Evolutionary conservation across 805 yeast species (phyloP), one percentile per base, ranked within the genome.

Genomic region (Candida wancherniae): DNA sequence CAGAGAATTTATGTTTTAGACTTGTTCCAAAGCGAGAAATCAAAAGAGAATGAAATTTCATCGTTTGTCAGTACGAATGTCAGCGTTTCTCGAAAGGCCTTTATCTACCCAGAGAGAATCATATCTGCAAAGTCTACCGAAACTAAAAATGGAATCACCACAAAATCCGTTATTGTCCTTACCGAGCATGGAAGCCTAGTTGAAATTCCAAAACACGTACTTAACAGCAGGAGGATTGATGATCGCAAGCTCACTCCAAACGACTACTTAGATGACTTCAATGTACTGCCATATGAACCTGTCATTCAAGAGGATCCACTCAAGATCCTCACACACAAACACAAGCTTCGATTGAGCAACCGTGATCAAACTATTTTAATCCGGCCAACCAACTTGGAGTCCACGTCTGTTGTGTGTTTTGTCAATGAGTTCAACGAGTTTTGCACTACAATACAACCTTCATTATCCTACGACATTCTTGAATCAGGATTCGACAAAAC

Each of bases 381-480:
- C n/a, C 47, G 42, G 33, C 59, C 61, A 2, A 83, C 97, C 0
- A 69, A 73, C 22, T 62, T 87, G 30, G 97, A 90, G 57, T 84
- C 95, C 2, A 87, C 97, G 0, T 67, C 81, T 2, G 67, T 84
- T 12, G 72, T 84, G 1, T 78, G 92, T 39, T 65, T 71, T 21
- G 58, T 76, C 26, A 84, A 81, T 12, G 39, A 48, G 17, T 56
- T 67, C 26, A 94, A 85, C 50, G 53, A 82, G 5, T 88, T 84
- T 60, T 84, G 88, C 49, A 80, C 94, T 0, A 67, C 76, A 34
- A 68, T 83, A 11, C 72, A 81, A 29, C 96, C 97, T 1, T 84
- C 96, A 0, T 73, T 74, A 24, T 84, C 85, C 22, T 88, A 84
- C 57, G 98, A 90, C 58, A 65, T 75, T 29, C 67, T 90, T 53